Conservation (phyloP, 2,329 filamentous ascomycete genomes). For the Malbranchea zuffiana region DNA sequence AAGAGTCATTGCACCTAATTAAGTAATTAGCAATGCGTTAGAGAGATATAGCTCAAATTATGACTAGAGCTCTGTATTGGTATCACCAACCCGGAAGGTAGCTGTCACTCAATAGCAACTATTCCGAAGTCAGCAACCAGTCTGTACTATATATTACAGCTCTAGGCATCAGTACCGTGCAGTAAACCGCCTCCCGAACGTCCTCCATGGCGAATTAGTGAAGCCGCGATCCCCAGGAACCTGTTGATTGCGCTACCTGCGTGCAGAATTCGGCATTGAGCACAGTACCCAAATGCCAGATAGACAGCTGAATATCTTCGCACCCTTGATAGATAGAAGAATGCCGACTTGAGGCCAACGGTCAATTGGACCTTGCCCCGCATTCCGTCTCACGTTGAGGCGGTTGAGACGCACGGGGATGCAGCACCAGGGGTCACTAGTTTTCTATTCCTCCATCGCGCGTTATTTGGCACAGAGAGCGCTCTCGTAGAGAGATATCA, state of each 20-base stretch:
- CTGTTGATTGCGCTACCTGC: background rate
- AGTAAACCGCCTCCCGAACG: slow-evolving; percentile 50
- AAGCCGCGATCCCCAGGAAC: background rate
- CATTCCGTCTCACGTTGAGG: too few relatives aligned
- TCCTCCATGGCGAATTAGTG: slow-evolving; percentile 28
- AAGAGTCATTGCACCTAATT: slow-evolving; percentile 74
- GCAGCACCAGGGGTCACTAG: too few relatives aligned
- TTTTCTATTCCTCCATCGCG: too few relatives aligned
- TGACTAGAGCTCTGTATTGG: background rate
- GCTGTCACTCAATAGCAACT: slow-evolving; percentile 85
- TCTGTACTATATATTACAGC: background rate
- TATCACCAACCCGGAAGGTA: slow-evolving; percentile 71
- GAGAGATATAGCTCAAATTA: background rate
- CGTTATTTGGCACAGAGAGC: too few relatives aligned
- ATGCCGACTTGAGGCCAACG: too few relatives aligned
- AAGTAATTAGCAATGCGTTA: slow-evolving; percentile 11
- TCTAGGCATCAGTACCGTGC: slow-evolving; percentile 44
- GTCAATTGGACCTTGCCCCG: too few relatives aligned
- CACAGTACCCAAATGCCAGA: too few relatives aligned
- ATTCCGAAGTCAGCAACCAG: slow-evolving; percentile 9
- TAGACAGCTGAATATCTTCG: too few relatives aligned
- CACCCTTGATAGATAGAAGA: too few relatives aligned
- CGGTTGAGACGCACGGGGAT: too few relatives aligned
- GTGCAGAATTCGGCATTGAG: too few relatives aligned
- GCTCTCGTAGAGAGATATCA: too few relatives aligned